phyloP scores from a whole-genome alignment of 352 stramenopile species.

The Heterotrichella gracilis region DNA sequence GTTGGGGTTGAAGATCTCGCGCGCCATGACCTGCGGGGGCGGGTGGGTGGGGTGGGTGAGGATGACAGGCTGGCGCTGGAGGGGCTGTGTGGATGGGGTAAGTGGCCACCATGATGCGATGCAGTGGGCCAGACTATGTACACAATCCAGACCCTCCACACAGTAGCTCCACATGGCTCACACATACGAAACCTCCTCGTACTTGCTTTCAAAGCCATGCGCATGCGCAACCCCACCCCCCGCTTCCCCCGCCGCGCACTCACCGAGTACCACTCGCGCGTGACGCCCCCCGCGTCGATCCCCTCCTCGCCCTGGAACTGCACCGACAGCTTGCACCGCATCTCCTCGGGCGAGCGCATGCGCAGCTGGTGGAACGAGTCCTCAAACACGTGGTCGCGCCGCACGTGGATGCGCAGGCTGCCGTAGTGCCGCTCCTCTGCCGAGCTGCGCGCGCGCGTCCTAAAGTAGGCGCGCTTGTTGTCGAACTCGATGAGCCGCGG shows the following conservation, averaged over 20 bases:
- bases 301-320: constrained; percentile 85
- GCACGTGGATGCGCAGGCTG: constrained; percentile 46
- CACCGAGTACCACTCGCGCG: constrained; percentile 58
- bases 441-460: constrained; percentile 50
- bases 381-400: constrained; percentile 81
- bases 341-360: constrained; percentile 68
- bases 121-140: too few relatives aligned
- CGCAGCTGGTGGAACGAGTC: constrained; percentile 87
- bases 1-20: constrained; percentile 99
- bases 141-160: too few relatives aligned
- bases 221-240: too few relatives aligned
- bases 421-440: constrained; percentile 36
- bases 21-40: constrained; percentile 71
- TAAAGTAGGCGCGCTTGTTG: constrained; percentile 94
- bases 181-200: too few relatives aligned
- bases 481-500: constrained; percentile 82
- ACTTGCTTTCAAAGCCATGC: too few relatives aligned
- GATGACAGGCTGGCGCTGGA: too few relatives aligned
- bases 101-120: too few relatives aligned
- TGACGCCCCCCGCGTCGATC: constrained; percentile 87
- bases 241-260: too few relatives aligned
- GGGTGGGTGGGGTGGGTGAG: too few relatives aligned
- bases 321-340: constrained; percentile 77
- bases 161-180: too few relatives aligned
- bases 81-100: too few relatives aligned